Conservation (phyloP, 1,284 basidiomycete species). For the Puccinia triticina region DNA sequence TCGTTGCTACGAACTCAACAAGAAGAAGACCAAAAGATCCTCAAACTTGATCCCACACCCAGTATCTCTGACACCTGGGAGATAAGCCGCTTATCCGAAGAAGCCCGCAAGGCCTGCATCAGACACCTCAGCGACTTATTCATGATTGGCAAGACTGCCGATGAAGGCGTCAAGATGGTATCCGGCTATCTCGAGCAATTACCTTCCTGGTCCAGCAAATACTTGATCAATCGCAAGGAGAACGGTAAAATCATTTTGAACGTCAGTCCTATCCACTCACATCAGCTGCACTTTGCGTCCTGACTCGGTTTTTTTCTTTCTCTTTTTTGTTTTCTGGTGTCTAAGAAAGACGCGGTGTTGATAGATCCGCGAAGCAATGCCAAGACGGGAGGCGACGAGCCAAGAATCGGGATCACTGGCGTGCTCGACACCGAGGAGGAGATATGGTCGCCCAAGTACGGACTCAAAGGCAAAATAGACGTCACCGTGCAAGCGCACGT, state of each 20-base stretch:
- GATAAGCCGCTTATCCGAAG: constrained; percentile 1
- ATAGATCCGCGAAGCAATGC: constrained; percentile 67
- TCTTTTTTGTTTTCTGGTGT: not conserved
- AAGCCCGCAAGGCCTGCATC: constrained; percentile 44
- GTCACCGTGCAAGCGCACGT: constrained; percentile 78
- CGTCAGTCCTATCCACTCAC: not conserved
- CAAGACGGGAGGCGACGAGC: constrained; percentile 62
- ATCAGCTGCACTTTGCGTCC: not conserved
- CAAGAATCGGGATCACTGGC: constrained; percentile 69
- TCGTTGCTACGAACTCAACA: constrained; percentile 69
- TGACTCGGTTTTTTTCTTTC: constrained; percentile 31
- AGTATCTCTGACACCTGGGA: constrained; percentile 27
- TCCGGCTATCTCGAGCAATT: constrained; percentile 30
- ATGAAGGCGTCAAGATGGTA: constrained; percentile 44
- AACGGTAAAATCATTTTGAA: constrained; percentile 18
- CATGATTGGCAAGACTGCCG: constrained; percentile 40
- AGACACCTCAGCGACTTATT: constrained; percentile 43
- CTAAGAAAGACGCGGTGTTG: constrained; percentile 66
- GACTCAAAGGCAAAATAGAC: constrained; percentile 93
- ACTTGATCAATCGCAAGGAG: constrained; percentile 16
- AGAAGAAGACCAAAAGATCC: constrained; percentile 55
- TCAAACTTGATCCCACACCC: not conserved
- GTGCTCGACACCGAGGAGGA: constrained; percentile 88
- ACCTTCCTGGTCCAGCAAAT: constrained; percentile 40
- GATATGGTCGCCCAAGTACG: constrained; percentile 93